phyloP scores from a whole-genome alignment of 768 basidiomycete species.

The Russula brevipes region DNA sequence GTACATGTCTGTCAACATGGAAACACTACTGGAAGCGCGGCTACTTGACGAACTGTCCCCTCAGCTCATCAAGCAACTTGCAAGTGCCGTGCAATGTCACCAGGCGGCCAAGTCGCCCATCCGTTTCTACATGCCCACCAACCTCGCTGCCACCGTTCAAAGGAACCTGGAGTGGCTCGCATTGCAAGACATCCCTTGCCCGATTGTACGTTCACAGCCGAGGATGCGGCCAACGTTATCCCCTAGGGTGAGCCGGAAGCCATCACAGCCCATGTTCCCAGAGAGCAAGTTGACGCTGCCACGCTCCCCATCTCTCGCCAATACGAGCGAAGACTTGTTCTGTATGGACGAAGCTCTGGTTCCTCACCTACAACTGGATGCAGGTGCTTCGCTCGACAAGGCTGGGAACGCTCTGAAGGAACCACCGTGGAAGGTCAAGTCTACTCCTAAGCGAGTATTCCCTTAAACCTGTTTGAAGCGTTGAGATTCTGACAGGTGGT shows the following conservation, averaged over 20 bases:
- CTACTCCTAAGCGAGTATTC: conserved; percentile 46
- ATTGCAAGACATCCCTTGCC: conserved; percentile 59
- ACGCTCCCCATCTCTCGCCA: conserved; percentile 24
- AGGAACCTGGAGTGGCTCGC: conserved; percentile 69
- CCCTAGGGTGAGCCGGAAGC: conserved; percentile 32
- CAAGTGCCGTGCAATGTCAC: conserved; percentile 46
- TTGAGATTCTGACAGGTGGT: neutral
- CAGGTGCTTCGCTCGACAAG: conserved; percentile 9
- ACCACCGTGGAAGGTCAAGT: conserved; percentile 33
- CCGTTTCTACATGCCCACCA: conserved; percentile 49
- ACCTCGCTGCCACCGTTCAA: conserved; percentile 43
- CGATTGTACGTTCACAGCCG: conserved; percentile 39
- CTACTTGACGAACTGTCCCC: conserved; percentile 73
- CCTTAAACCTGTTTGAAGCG: neutral
- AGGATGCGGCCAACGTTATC: conserved; percentile 28
- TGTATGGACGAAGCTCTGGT: conserved; percentile 66
- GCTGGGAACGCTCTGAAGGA: conserved; percentile 10
- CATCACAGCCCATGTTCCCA: conserved; percentile 30
- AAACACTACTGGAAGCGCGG: conserved; percentile 74
- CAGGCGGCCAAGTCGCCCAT: conserved; percentile 68
- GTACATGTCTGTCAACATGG: conserved; percentile 81
- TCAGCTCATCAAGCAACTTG: conserved; percentile 62
- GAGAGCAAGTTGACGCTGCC: conserved; percentile 29
- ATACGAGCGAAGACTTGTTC: conserved; percentile 65
- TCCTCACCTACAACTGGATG: conserved; percentile 29